Conservation (phyloP, 805 yeast species). For the Zygosaccharomyces pseudorouxii region DNA sequence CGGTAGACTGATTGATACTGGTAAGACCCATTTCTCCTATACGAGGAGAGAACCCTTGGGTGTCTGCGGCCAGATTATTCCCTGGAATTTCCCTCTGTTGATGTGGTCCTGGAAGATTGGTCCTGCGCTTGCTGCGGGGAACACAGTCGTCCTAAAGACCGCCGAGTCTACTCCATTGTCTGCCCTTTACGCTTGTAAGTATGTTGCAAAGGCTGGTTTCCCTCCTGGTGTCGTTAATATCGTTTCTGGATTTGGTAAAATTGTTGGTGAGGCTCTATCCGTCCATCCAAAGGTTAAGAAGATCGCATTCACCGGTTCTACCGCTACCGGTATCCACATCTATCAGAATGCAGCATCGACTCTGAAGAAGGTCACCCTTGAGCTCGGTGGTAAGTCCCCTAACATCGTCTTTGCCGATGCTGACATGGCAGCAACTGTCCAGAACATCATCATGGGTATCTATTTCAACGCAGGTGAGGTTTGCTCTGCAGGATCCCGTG, state of each 20-base stretch:
- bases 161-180: conserved; percentile 92
- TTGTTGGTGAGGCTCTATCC: conserved; percentile 77
- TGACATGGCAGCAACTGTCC: conserved; percentile 68
- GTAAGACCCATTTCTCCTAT: conserved; percentile 65
- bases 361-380: conserved; percentile 86
- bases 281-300: conserved; percentile 78
- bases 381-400: conserved; percentile 96
- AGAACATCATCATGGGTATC: conserved; percentile 74
- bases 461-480: conserved; percentile 94
- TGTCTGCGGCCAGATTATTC: conserved; percentile 92
- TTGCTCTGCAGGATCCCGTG: conserved; percentile 91
- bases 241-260: conserved; percentile 80
- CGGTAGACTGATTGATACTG: conserved; percentile 74
- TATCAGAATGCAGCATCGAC: conserved; percentile 77
- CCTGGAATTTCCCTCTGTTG: conserved; percentile 94
- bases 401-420: conserved; percentile 84
- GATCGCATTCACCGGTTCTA: conserved; percentile 93
- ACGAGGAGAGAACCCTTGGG: conserved; percentile 89
- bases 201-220: conserved; percentile 75
- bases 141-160: conserved; percentile 80
- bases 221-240: conserved; percentile 90
- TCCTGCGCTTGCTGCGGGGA: conserved; percentile 89
- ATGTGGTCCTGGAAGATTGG: conserved; percentile 95
- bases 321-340: conserved; percentile 80
- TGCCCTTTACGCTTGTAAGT: conserved; percentile 67